Percentiles rank a stretch among this genome's conserved stretches.
phyloP scores from a whole-genome alignment of 2,329 filamentous ascomycete genomes.

The Penicillium sp. region DNA sequence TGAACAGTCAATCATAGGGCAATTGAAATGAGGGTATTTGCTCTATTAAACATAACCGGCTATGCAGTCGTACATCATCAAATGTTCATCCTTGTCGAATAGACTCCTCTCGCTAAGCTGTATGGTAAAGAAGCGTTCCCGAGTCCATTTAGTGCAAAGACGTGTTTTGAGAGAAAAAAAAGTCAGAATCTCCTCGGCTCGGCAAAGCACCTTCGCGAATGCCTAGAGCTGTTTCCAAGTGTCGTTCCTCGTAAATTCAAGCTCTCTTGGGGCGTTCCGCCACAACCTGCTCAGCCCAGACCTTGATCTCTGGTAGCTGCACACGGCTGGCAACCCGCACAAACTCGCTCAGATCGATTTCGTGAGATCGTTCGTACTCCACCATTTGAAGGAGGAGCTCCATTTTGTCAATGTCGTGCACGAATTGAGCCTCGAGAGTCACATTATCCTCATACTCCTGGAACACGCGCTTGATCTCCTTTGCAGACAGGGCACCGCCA shows the following conservation, averaged over 20 bases:
- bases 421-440: constrained; percentile 79
- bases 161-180: not conserved
- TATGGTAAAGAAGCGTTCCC: constrained; percentile 11
- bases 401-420: constrained; percentile 97
- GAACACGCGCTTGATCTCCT: constrained; percentile 74
- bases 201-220: not conserved
- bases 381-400: constrained; percentile 92
- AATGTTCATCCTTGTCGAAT: constrained; percentile 9
- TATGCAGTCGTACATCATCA: constrained; percentile 12
- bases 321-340: constrained; percentile 69
- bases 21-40: constrained; percentile 5
- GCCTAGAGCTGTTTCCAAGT: not conserved
- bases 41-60: constrained; percentile 4
- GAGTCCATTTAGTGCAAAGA: constrained; percentile 1
- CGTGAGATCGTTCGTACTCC: constrained; percentile 76
- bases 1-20: not conserved
- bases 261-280: constrained; percentile 59
- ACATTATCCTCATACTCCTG: constrained; percentile 88
- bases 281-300: constrained; percentile 72
- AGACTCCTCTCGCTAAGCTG: constrained; percentile 7
- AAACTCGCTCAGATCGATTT: constrained; percentile 81
- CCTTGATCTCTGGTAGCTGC: constrained; percentile 67
- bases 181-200: constrained; percentile 9
- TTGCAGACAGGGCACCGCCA: constrained; percentile 58
- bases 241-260: constrained; percentile 12